These are phyloP conservation scores for Polytrichum formosum DNA, from an alignment of 225 moss, liverwort and hornwort genomes.

Conservation along the genomic window DNA sequence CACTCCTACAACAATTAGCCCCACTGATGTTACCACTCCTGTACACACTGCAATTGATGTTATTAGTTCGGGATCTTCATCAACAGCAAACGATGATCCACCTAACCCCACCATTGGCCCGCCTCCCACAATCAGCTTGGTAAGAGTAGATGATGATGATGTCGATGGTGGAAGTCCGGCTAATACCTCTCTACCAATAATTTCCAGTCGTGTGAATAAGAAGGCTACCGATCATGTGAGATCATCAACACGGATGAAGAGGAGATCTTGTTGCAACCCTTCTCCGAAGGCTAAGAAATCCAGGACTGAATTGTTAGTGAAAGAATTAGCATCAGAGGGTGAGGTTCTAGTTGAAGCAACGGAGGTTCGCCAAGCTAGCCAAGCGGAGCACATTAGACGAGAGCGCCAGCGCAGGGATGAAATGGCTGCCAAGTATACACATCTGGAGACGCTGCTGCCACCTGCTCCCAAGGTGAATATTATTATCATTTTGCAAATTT, in stretches of 20 bases:
- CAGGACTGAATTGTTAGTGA: constrained; percentile 17
- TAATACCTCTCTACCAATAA: neutral
- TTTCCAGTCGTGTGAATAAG: neutral
- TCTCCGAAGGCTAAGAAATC: constrained; percentile 24
- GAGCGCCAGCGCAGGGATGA: constrained; percentile 59
- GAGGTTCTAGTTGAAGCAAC: constrained; percentile 8
- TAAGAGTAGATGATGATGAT: too few relatives aligned
- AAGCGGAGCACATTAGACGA: constrained; percentile 50
- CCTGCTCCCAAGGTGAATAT: constrained; percentile 34
- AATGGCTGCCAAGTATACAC: constrained; percentile 44
- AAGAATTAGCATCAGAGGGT: constrained; percentile 4
- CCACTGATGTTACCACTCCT: too few relatives aligned
- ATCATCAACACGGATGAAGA: too few relatives aligned
- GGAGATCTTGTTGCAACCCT: too few relatives aligned
- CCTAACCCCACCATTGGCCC: too few relatives aligned
- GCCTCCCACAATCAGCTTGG: too few relatives aligned
- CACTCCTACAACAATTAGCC: too few relatives aligned
- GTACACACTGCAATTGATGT: too few relatives aligned
- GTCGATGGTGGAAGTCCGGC: too few relatives aligned
- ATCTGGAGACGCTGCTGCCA: constrained; percentile 48
- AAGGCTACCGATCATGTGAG: too few relatives aligned
- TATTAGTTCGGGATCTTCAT: too few relatives aligned
- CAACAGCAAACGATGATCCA: too few relatives aligned
- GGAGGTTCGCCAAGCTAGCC: constrained; percentile 27
- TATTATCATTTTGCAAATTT: neutral